Evolutionary conservation across 2,329 filamentous ascomycete species (phyloP), one percentile per base, ranked within the genome.

Genomic region (Cercospora sesami): DNA sequence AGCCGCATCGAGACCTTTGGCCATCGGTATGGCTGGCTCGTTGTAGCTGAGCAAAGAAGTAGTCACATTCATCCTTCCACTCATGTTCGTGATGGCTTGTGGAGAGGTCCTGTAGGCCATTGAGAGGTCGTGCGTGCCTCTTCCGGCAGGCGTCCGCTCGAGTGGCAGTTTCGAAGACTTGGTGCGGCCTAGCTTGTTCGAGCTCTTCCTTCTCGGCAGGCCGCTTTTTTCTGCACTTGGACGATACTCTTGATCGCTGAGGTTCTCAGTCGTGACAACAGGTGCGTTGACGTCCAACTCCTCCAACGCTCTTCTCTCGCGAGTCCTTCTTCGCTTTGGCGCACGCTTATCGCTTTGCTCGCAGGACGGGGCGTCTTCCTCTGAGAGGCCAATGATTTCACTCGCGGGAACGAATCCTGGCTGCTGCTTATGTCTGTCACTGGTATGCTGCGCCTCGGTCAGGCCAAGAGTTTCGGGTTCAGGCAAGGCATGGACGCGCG

Each of bases 151-250:
- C 4, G 75, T 75, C 7, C 75, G 76, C 66, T 83, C 80, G 5
- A 83, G 77, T 0, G 80, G 78, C 0, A 83, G 73, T 9, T 68
- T 74, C 1, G 77, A 78, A 0, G 80, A 81, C 58, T 78, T 80
- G 5, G 73, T 78, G 4, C 78, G 76, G 4, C 64, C 70, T 4
- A 71, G 57, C 42, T 73, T 74, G 18, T 60, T 60, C 1, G 71
- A 72, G 53, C 66, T 67, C n/a, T 73, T 74, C 16, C 74, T 70
- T 36, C 71, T 68, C 23, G 71, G 68, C 3, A 14, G 21, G 28
- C 23, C 64, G 5, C 59, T 65, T 9, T 66, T 68, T 4, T 63
- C 66, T n/a, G 61, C 64, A n/a, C 21, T 26, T 30, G 69, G 71
- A 8, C 31, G 70, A 30, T 69, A 63, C 21, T 71, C 71, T 12